A percentile compares a stretch with the other conserved stretches of the same genome.
These are phyloP conservation scores for Nepenthes alata DNA, from an alignment of 179 eudicot species.

Conservation along the genomic window DNA sequence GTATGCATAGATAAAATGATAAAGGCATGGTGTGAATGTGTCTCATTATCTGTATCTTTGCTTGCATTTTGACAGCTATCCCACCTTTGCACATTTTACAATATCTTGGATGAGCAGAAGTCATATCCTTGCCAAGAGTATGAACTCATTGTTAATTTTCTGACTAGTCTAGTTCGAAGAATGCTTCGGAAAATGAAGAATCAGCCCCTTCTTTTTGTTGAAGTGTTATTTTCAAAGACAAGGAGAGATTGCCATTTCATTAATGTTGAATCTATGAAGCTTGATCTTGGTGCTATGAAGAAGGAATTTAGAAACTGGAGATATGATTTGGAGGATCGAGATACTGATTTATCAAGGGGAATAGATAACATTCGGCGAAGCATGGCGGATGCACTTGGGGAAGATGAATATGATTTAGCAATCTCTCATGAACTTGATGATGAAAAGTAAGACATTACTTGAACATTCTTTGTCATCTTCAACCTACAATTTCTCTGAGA, in stretches of 20 bases:
- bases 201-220: constrained; percentile 89
- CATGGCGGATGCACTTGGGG: constrained; percentile 96
- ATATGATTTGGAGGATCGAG: constrained; percentile 24
- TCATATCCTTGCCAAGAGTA: constrained; percentile 56
- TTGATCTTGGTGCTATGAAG: constrained; percentile 57
- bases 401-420: constrained; percentile 77
- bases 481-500: neutral
- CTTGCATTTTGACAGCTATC: constrained; percentile 54
- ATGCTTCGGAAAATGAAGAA: constrained; percentile 88
- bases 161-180: constrained; percentile 72
- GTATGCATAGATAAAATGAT: neutral
- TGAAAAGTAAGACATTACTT: constrained; percentile 38
- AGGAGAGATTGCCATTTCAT: constrained; percentile 78
- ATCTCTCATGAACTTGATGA: constrained; percentile 21
- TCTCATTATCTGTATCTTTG: constrained; percentile 2
- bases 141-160: constrained; percentile 57
- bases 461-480: neutral
- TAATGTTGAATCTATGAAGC: constrained; percentile 57
- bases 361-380: constrained; percentile 42
- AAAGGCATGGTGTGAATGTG: neutral
- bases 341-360: constrained; percentile 31
- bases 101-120: constrained; percentile 81
- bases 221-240: constrained; percentile 78
- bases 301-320: constrained; percentile 39
- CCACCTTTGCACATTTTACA: constrained; percentile 54